These are phyloP conservation scores for Blepharisma stoltei DNA, from an alignment of 73 alveolate genomes.

Conservation along the genomic window DNA sequence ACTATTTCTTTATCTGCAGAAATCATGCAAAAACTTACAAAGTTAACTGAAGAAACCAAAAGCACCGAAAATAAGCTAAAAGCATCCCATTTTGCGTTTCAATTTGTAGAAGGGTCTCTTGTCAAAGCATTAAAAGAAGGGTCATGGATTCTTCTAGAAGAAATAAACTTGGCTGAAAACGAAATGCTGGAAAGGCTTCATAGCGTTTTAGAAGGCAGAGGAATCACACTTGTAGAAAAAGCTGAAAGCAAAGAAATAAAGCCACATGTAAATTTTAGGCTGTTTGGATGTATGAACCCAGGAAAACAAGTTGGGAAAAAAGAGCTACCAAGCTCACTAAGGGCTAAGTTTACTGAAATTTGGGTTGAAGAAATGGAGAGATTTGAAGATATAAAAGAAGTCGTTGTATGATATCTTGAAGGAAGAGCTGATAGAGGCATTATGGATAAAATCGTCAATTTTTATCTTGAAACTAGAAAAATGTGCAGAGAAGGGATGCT, in stretches of 20 bases:
- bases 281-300: slow-evolving; percentile 99
- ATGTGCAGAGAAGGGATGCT: slow-evolving; percentile 6
- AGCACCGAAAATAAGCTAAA: slow-evolving; percentile 49
- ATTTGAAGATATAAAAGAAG: slow-evolving; percentile 64
- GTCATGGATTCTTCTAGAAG: slow-evolving; percentile 97
- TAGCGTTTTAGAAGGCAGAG: slow-evolving; percentile 81
- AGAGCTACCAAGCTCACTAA: slow-evolving; percentile 52
- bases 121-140: slow-evolving; percentile 90
- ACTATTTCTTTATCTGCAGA: slow-evolving; percentile 25
- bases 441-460: slow-evolving; percentile 11
- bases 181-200: slow-evolving; percentile 79
- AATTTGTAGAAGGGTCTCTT: slow-evolving; percentile 90
- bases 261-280: slow-evolving; percentile 89
- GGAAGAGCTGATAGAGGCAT: slow-evolving; percentile 24
- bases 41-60: slow-evolving; percentile 47
- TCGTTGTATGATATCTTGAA: not conserved
- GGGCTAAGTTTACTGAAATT: slow-evolving; percentile 91
- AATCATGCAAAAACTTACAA: slow-evolving; percentile 58
- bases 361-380: slow-evolving; percentile 86
- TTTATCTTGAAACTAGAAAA: slow-evolving; percentile 14
- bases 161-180: slow-evolving; percentile 93
- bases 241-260: slow-evolving; percentile 80
- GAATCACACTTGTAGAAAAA: slow-evolving; percentile 82
- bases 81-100: slow-evolving; percentile 52
- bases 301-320: slow-evolving; percentile 33